Percentiles rank a stretch among this genome's conserved stretches.
These are phyloP conservation scores for Pichia sp. DNA, from an alignment of 1,139 yeast genomes.

Conservation along the genomic window DNA sequence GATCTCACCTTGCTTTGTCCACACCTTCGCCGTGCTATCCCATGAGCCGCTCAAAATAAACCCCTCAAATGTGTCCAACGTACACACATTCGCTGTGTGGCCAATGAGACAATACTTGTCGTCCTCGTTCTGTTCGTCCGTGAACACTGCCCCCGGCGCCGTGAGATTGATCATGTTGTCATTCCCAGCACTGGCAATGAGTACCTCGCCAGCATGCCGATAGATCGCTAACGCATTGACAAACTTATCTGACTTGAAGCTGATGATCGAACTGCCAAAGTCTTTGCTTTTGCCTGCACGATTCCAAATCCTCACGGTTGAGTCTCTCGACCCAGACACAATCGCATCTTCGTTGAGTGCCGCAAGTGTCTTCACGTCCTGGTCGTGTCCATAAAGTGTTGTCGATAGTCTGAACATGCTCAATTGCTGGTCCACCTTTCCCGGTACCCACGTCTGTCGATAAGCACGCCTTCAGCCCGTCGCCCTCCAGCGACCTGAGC, in stretches of 20 bases:
- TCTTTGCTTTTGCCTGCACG: slow-evolving; percentile 20
- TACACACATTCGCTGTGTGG: slow-evolving; percentile 76
- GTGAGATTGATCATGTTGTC: slow-evolving; percentile 58
- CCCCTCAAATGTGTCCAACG: slow-evolving; percentile 44
- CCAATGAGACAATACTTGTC: slow-evolving; percentile 49
- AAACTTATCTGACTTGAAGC: slow-evolving; percentile 54
- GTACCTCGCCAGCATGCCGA: slow-evolving; percentile 31
- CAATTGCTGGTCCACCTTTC: not conserved
- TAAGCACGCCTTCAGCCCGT: no score
- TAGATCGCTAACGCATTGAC: slow-evolving; percentile 61
- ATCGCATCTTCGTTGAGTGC: slow-evolving; percentile 43
- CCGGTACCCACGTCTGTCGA: no score
- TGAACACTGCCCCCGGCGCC: slow-evolving; percentile 26
- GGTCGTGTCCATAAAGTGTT: slow-evolving; percentile 64
- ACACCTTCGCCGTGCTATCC: slow-evolving; percentile 85
- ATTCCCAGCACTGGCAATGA: slow-evolving; percentile 70
- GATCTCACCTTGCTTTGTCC: slow-evolving; percentile 50
- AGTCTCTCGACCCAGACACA: slow-evolving; percentile 79
- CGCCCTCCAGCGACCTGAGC: no score
- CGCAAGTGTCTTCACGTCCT: slow-evolving; percentile 69
- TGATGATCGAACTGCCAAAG: slow-evolving; percentile 40
- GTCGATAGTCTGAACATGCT: slow-evolving; percentile 43
- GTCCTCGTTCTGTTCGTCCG: slow-evolving; percentile 31
- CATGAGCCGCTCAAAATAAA: slow-evolving; percentile 77
- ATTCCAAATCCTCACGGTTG: slow-evolving; percentile 67